phyloP scores from a whole-genome alignment of 306 rosid genomes.

The Prunus fruticosa region DNA sequence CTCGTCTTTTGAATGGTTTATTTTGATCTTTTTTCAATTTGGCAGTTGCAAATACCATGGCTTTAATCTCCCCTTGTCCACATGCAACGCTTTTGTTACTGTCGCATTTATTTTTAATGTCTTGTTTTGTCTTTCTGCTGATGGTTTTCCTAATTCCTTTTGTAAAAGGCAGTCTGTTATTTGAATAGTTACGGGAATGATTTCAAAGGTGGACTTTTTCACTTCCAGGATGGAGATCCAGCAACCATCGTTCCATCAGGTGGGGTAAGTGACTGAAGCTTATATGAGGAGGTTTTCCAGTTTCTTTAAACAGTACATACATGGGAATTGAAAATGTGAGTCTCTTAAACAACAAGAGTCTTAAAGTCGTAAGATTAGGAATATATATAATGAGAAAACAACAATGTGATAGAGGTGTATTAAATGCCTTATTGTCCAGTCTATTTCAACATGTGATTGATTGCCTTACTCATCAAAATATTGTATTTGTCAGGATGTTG shows the following conservation, averaged over 20 bases:
- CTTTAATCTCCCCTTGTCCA: background rate
- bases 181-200: conserved; percentile 63
- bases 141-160: conserved; percentile 26
- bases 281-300: background rate
- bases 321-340: background rate
- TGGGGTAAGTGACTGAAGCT: conserved; percentile 62
- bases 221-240: conserved; percentile 80
- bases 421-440: background rate
- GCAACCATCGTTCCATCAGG: conserved; percentile 50
- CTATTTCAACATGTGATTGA: no score
- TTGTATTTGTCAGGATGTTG: conserved; percentile 58
- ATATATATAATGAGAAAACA: background rate
- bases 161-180: conserved; percentile 85
- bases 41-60: background rate
- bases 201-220: conserved; percentile 82
- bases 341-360: no score
- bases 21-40: background rate
- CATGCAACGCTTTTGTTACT: background rate
- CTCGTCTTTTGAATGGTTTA: background rate
- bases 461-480: background rate
- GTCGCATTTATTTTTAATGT: background rate
- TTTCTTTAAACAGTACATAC: conserved; percentile 10
- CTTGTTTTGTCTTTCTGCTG: conserved; percentile 16
- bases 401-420: background rate
- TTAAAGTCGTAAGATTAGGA: background rate